Evolutionary conservation across 2,329 filamentous ascomycete species (phyloP).

Genomic region (Colletotrichum sp.): DNA sequence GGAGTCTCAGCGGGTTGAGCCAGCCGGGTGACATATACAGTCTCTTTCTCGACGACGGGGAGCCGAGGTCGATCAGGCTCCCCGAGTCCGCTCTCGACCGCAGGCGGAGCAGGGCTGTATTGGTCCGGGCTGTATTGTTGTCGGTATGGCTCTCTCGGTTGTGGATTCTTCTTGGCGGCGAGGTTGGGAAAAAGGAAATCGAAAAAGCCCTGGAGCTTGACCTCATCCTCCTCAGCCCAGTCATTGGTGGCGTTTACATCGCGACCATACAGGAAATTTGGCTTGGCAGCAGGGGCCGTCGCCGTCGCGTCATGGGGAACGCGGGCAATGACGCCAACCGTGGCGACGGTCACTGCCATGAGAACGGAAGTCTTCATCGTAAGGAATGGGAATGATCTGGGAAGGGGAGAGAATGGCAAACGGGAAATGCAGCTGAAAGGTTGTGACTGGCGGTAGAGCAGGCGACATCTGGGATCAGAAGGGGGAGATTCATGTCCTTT

Average conservation of each 20-base stretch:
- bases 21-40: too few species aligned
- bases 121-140: too few species aligned
- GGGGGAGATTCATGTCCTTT: accelerated
- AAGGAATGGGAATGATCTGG: background rate
- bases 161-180: too few species aligned
- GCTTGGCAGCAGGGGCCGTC: background rate
- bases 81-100: background rate
- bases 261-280: background rate
- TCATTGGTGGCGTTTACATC: background rate
- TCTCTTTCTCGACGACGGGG: background rate
- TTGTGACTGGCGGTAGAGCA: background rate
- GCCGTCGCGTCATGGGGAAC: background rate
- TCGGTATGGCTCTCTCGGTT: too few species aligned
- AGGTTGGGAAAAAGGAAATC: too few species aligned
- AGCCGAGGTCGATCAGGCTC: background rate
- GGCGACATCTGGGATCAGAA: background rate
- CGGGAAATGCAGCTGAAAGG: background rate
- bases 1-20: background rate
- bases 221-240: background rate
- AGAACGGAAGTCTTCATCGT: background rate
- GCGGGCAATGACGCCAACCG: background rate
- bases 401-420: background rate
- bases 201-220: too few species aligned
- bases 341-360: background rate
- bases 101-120: too few species aligned